Evolutionary conservation across 139 green algal species (phyloP).

Genomic region (Haematococcus sp.): DNA sequence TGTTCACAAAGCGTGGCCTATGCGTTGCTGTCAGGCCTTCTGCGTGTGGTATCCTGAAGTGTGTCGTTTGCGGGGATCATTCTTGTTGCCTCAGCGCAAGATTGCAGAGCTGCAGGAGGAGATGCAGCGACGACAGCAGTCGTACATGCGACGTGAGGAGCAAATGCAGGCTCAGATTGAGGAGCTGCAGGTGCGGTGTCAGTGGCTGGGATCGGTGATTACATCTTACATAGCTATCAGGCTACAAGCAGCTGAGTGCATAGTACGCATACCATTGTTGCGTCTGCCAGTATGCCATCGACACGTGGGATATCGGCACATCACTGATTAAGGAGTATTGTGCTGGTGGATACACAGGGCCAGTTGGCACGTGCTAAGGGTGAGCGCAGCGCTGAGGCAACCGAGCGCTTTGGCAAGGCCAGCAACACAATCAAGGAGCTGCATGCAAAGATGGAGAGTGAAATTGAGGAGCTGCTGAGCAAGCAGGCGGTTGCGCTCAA

Average conservation of each 20-base stretch:
- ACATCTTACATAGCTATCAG: too few species aligned
- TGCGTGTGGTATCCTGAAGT: too few species aligned
- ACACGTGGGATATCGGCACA: too few species aligned
- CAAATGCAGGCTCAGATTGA: constrained; percentile 11
- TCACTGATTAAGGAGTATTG: too few species aligned
- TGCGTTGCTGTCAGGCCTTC: too few species aligned
- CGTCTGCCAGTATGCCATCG: too few species aligned
- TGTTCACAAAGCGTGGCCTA: too few species aligned
- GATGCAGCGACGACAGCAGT: constrained; percentile 22
- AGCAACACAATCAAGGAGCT: constrained; percentile 30
- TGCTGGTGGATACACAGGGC: constrained; percentile 6
- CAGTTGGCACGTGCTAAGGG: background rate
- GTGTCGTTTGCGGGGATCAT: too few species aligned
- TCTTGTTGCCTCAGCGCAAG: too few species aligned
- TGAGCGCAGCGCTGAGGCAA: background rate
- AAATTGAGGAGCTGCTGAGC: constrained; percentile 31
- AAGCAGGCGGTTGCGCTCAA: constrained; percentile 26
- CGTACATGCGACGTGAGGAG: constrained; percentile 33
- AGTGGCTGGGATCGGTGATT: too few species aligned
- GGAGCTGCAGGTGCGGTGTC: constrained; percentile 13
- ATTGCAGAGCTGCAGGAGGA: constrained; percentile 3
- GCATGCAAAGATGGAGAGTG: constrained; percentile 19
- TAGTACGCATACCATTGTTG: too few species aligned
- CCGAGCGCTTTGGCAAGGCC: constrained; percentile 25
- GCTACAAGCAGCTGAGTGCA: too few species aligned